Evolutionary conservation across 257 asterid genomes (phyloP).

Genomic region (Nicotiana attenuata): DNA sequence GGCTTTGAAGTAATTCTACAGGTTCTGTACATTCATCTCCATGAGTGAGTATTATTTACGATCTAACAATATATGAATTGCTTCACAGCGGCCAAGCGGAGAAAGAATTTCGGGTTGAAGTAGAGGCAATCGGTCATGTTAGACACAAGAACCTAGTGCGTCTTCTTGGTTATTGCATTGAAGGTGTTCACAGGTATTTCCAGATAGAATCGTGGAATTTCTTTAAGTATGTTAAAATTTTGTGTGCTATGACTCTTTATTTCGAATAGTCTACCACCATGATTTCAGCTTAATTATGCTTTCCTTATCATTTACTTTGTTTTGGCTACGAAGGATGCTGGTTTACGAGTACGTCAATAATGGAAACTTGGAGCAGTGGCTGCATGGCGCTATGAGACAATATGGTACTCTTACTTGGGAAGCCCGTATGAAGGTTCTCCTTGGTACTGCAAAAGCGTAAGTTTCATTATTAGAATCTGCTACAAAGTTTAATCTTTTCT

Average conservation of each 20-base stretch:
- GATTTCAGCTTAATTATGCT: neutral
- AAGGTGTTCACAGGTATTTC: conserved; percentile 84
- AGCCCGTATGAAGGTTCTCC: conserved; percentile 89
- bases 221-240: neutral
- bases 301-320: conserved; percentile 3
- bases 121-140: conserved; percentile 96
- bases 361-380: conserved; percentile 97
- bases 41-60: neutral
- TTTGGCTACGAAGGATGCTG: conserved; percentile 58
- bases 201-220: neutral
- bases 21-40: neutral
- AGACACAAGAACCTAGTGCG: conserved; percentile 95
- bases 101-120: conserved; percentile 92
- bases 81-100: conserved; percentile 90
- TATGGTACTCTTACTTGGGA: conserved; percentile 88
- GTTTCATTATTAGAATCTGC: conserved; percentile 17
- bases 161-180: conserved; percentile 95
- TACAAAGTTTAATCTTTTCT: neutral
- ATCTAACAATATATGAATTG: conserved; percentile 14
- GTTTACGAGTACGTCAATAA: conserved; percentile 92
- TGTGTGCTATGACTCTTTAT: neutral
- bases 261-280: neutral
- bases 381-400: conserved; percentile 91
- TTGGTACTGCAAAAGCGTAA: conserved; percentile 98
- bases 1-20: conserved; percentile 7